A percentile compares a stretch with the other conserved stretches of the same genome.
These are phyloP conservation scores for Jimgerdemannia lactiflua DNA, from an alignment of 192 early-diverging fungal genomes.

Conservation along the genomic window DNA sequence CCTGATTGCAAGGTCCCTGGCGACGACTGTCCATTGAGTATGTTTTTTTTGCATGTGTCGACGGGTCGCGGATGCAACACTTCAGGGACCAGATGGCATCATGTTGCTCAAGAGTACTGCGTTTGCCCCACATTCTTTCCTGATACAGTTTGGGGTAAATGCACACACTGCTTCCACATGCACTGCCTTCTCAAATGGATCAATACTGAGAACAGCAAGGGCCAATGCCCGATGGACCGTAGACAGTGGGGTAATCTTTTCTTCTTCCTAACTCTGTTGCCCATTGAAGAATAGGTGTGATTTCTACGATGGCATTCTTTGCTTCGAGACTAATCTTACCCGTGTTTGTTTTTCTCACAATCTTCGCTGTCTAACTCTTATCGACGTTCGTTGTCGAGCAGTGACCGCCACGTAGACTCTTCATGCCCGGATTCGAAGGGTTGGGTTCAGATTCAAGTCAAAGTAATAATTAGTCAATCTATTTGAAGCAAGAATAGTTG, in stretches of 20 bases:
- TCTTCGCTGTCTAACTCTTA: no score
- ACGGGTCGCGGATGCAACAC: neutral
- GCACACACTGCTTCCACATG: slow-evolving; percentile 92
- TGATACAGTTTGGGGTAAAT: slow-evolving; percentile 79
- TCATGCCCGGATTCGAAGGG: no score
- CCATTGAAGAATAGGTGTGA: no score
- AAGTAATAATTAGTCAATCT: no score
- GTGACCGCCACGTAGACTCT: no score
- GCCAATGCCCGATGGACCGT: slow-evolving; percentile 90
- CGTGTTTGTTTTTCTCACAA: no score
- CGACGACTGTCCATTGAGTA: slow-evolving; percentile 80
- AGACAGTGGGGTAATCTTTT: slow-evolving; percentile 62
- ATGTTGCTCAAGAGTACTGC: no score
- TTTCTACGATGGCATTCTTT: no score
- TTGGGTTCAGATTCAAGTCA: no score
- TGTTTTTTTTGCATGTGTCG: neutral
- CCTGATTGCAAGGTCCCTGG: slow-evolving; percentile 82
- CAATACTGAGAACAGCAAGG: slow-evolving; percentile 60
- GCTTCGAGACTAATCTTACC: no score
- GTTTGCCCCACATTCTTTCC: neutral
- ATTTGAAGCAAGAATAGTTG: no score
- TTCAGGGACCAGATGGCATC: neutral
- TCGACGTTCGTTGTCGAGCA: no score
- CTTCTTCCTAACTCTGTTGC: neutral
- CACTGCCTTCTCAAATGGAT: slow-evolving; percentile 90